A percentile compares a stretch with the other conserved stretches of the same genome.
These are phyloP conservation scores for Sorghum bicolor DNA, from an alignment of 176 grass and related monocot genomes.

Conservation along the genomic window DNA sequence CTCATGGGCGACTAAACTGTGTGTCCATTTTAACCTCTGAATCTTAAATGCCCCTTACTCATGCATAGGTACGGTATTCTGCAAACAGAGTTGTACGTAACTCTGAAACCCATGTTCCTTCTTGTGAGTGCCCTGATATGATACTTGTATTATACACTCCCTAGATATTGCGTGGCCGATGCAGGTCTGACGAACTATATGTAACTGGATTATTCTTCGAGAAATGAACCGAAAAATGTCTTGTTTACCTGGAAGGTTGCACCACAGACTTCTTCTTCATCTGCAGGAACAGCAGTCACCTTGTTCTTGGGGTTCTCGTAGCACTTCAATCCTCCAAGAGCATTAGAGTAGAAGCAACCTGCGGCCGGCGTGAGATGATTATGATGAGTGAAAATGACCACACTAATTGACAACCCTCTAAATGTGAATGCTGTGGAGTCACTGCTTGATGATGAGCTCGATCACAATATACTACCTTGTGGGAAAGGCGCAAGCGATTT, in stretches of 20 bases:
- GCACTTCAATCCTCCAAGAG: constrained; percentile 74
- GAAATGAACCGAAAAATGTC: too few species aligned
- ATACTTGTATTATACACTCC: too few species aligned
- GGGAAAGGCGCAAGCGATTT: constrained; percentile 95
- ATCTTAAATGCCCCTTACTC: not conserved
- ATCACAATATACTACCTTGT: constrained; percentile 51
- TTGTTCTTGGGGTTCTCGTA: constrained; percentile 96
- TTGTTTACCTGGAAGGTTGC: constrained; percentile 83
- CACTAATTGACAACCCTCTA: not conserved
- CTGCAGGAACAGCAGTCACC: constrained; percentile 68
- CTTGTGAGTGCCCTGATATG: too few species aligned
- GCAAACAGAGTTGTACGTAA: too few species aligned
- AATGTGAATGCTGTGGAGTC: not conserved
- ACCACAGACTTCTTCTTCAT: constrained; percentile 91
- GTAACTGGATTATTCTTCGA: not conserved
- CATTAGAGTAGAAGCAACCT: constrained; percentile 88
- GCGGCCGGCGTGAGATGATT: not conserved
- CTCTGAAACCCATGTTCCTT: too few species aligned
- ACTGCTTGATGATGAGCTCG: not conserved
- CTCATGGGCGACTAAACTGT: not conserved
- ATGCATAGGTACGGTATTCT: too few species aligned
- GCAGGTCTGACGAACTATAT: too few species aligned
- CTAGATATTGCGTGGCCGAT: too few species aligned
- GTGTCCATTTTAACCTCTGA: not conserved
- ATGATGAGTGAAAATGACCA: not conserved